Evolutionary conservation across 2,329 filamentous ascomycete genomes (phyloP), one percentile per base, ranked within the genome.

Genomic region (Cadophora luteo-olivacea): DNA sequence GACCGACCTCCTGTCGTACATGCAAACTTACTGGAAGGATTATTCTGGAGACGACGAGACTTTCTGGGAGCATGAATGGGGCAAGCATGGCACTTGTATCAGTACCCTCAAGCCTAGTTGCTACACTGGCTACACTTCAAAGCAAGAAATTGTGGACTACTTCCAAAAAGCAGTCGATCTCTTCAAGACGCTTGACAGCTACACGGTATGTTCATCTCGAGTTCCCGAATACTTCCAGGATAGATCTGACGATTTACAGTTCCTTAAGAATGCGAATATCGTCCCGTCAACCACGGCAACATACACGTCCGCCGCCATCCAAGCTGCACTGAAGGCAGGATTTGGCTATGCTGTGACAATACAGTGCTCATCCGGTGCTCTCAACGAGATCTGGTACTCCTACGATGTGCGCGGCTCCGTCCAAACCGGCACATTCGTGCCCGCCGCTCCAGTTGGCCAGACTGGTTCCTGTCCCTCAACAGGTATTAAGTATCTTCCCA

Each of bases 51-150:
- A 64, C n/a, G 52, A 66, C 73, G 85, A 90, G 73, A 80, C 80
- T 14, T 87, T 94, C 73, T 93, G 91, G 91, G 82, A 90, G 77
- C 90, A 93, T 77, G 91, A 93, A 79, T 93, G 89, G 87, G 82
- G 83, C 72, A 93, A 92, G 78, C 91, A 94, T 77, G 92, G 91
- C 66, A 85, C 84, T 19, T 93, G 91, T 79, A 87, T 93, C 72
- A 88, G 83, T 74, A 93, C 91, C 0, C 83, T 93, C 16, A 83
- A 89, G 61, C 86, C 91, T 0, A 78, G 80, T 22, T 94, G 91
- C 82, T 94, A 92, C 80, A 79, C 81, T 4, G 68, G 61, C 75
- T 91, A 92, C 77, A 79, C 83, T 65, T 78, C 85, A 0, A 85
- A 85, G 14, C 83, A 91, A 69, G 91, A 93, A 75, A 88, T 89